Evolutionary conservation across 257 asterid genomes (phyloP).

Genomic region (Solanum bulbocastanum): DNA sequence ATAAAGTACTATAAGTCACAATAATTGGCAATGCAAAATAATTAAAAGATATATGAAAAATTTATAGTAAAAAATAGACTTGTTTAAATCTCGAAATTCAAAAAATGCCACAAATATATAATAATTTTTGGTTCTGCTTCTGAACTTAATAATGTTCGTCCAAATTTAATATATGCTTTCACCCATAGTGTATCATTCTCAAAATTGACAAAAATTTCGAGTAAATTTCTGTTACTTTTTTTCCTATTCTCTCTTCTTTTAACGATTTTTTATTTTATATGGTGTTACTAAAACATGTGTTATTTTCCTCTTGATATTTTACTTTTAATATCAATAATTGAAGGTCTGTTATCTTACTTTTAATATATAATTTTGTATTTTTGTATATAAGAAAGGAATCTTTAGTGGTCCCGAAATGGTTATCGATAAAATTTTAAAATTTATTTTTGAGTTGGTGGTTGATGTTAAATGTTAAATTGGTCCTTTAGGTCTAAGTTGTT

Average conservation of each 20-base stretch:
- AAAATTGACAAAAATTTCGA: neutral
- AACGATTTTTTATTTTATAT: neutral
- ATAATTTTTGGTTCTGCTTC: too few relatives aligned
- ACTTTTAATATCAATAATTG: too few relatives aligned
- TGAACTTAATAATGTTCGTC: too few relatives aligned
- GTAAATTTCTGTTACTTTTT: neutral
- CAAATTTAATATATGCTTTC: too few relatives aligned
- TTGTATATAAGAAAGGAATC: neutral
- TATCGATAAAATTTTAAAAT: neutral
- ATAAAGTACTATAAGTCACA: neutral
- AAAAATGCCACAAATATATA: too few relatives aligned
- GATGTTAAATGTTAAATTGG: neutral
- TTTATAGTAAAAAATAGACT: accelerated
- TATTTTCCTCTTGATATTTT: neutral
- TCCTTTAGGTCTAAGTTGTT: neutral
- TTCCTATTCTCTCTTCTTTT: neutral
- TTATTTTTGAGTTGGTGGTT: neutral
- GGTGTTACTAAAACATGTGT: neutral
- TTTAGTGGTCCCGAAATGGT: neutral
- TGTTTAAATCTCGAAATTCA: accelerated
- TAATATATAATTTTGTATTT: neutral
- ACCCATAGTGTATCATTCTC: neutral
- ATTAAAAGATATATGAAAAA: too few relatives aligned
- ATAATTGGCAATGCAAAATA: neutral
- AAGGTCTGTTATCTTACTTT: neutral